Conservation (phyloP, 257 asterid genomes). For the Nyctanthes arbortristis region DNA sequence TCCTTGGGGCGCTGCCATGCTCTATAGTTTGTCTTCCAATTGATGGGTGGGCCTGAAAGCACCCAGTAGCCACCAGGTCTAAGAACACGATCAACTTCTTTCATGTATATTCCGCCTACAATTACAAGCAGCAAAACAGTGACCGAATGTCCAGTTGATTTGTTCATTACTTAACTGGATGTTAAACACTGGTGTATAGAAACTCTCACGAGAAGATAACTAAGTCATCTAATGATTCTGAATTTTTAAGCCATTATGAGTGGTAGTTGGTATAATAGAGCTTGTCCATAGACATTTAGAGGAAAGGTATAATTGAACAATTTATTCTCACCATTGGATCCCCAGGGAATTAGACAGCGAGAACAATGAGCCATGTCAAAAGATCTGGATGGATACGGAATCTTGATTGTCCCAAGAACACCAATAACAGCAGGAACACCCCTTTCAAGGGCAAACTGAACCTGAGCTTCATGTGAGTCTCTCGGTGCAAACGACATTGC, state of each 20-base stretch:
- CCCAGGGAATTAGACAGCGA: slow-evolving; percentile 69
- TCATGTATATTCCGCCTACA: slow-evolving; percentile 64
- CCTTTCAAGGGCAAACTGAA: slow-evolving; percentile 71
- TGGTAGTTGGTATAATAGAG: background rate
- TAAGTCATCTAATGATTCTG: slow-evolving; percentile 3
- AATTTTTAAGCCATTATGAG: background rate
- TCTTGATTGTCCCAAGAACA: slow-evolving; percentile 56
- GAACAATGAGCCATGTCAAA: slow-evolving; percentile 74
- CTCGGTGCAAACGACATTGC: slow-evolving; percentile 70
- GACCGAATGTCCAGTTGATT: background rate
- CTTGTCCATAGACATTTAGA: background rate
- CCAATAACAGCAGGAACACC: slow-evolving; percentile 72
- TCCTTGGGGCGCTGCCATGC: slow-evolving; percentile 74
- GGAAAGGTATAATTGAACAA: background rate
- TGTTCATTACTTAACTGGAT: slow-evolving; percentile 4
- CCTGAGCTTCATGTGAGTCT: slow-evolving; percentile 69
- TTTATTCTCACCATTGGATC: slow-evolving; percentile 43
- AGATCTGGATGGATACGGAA: slow-evolving; percentile 62
- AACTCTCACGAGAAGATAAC: background rate
- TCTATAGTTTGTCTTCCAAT: slow-evolving; percentile 50
- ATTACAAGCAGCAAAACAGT: slow-evolving; percentile 17
- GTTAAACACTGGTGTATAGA: slow-evolving; percentile 5
- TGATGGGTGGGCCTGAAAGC: slow-evolving; percentile 71
- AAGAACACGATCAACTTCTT: slow-evolving; percentile 67
- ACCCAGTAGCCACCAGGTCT: slow-evolving; percentile 74